These are phyloP conservation scores for Fusarium secorum DNA, from an alignment of 2,329 filamentous ascomycete genomes.

Conservation along the genomic window DNA sequence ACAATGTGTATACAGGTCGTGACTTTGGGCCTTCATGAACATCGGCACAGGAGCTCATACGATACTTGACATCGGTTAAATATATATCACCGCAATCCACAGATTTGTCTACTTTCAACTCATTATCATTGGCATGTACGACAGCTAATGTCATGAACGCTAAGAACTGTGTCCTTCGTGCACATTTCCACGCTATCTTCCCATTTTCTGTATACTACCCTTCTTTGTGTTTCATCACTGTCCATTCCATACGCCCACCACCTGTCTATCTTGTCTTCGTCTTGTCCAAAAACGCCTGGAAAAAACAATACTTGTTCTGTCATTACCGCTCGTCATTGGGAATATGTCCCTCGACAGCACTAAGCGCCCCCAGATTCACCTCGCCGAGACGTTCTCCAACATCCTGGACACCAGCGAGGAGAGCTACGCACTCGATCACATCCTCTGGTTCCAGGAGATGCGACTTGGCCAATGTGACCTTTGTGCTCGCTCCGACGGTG, in stretches of 20 bases:
- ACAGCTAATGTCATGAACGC: conserved; percentile 11
- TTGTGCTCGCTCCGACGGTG: conserved; percentile 89
- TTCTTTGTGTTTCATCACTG: neutral
- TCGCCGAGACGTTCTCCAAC: conserved; percentile 54
- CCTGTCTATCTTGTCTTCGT: conserved; percentile 33
- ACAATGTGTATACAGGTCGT: neutral
- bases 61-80: neutral
- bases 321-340: conserved; percentile 46
- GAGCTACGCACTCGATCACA: conserved; percentile 74
- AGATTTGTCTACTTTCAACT: neutral
- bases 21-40: neutral
- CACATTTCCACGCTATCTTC: neutral
- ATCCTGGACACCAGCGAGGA: conserved; percentile 60
- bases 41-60: neutral
- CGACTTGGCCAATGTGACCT: conserved; percentile 89
- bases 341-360: conserved; percentile 61
- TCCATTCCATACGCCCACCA: conserved; percentile 27
- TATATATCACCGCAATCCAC: neutral
- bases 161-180: conserved; percentile 2
- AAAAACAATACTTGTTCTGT: conserved; percentile 24
- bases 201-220: conserved; percentile 23
- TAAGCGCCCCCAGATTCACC: conserved; percentile 64
- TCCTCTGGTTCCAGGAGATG: conserved; percentile 89
- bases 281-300: conserved; percentile 38
- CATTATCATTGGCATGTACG: conserved; percentile 21